Conservation (phyloP, 495 filamentous ascomycete species). For the Xylaria bambusicola region DNA sequence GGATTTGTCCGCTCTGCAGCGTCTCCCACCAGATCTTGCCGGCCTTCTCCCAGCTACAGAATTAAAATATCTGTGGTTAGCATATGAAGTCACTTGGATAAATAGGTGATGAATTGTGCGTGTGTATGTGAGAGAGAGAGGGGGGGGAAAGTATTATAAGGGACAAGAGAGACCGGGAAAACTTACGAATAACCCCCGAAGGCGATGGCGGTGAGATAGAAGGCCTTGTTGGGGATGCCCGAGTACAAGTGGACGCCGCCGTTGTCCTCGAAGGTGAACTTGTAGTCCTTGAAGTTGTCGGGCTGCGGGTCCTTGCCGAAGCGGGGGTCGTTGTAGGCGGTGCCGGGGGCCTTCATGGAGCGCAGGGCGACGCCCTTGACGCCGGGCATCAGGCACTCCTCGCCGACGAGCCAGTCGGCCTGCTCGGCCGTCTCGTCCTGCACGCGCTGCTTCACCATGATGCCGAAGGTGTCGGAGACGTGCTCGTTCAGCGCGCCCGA, state of each 20-base stretch:
- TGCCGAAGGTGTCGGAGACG: conserved; percentile 54
- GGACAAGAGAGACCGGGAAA: no score
- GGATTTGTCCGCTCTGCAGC: conserved; percentile 41
- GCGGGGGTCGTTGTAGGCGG: conserved; percentile 48
- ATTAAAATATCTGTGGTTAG: background rate
- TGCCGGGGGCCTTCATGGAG: conserved; percentile 52
- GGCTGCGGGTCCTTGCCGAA: conserved; percentile 53
- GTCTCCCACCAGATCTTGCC: conserved; percentile 56
- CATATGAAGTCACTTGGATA: background rate
- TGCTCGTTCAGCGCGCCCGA: conserved; percentile 56
- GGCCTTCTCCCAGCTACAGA: conserved; percentile 48
- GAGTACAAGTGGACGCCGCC: conserved; percentile 56
- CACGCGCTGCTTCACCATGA: conserved; percentile 55
- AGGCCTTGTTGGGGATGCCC: conserved; percentile 56
- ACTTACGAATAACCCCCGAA: conserved; percentile 50
- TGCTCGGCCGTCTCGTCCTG: conserved; percentile 44
- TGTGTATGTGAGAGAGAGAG: no score
- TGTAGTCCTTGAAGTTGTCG: conserved; percentile 41
- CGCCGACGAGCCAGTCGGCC: conserved; percentile 56
- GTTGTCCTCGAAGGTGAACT: conserved; percentile 39
- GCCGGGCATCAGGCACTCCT: conserved; percentile 45
- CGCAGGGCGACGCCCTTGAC: conserved; percentile 50
- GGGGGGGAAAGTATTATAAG: no score
- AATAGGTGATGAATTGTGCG: no score
- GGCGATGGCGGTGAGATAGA: conserved; percentile 45